Base-by-base conservation (phyloP, 1,284 basidiomycete species). In the Cutaneotrichosporon sp. region DNA sequence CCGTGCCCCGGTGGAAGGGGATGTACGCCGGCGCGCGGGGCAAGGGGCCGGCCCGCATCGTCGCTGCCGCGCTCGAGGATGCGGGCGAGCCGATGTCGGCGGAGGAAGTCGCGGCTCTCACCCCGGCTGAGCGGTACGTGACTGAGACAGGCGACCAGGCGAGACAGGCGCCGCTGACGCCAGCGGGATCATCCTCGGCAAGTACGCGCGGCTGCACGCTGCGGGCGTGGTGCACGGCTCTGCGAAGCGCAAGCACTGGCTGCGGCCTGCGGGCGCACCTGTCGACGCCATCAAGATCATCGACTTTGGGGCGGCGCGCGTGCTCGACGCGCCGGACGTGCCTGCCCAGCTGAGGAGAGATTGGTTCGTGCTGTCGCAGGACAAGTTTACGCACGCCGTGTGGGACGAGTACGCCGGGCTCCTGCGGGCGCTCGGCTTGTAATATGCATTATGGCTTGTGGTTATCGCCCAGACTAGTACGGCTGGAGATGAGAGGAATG, bases 201-300 rank as follows among this genome's bases (percentile, higher is more conserved):
- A 60, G 53, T 60, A 60, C 46, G 20, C 27, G 33, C 31, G 33
- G n/a, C 58, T 60, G 25, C 58, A 60, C 29, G 25, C 24, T 2
- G 58, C 53, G 0, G 58, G 58, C 4, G 47, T 60, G 3, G 46
- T 60, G 6, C 58, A 60, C 22, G 16, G 11, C 16, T 49, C 53
- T 8, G 25, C 45, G 5, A 50, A 33, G 45, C 38, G n/a, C 46
- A 60, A 60, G 46, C 58, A 60, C 53, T 60, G 58, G 58, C 46
- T 60, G 8, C 22, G 36, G 9, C 36, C 24, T 7, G 13, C 34
- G 9, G 38, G 53, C 16, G 38, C 38, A 6, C 22, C 25, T 2
- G 25, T 31, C 1, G 16, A 27, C 14, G 25, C 24, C 3, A 16
- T 54, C 25, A 20, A 25, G 11, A 31, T 54, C 38, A 42, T 54